Evolutionary conservation across 805 yeast species (phyloP).

Genomic region (Candida ovalis): DNA sequence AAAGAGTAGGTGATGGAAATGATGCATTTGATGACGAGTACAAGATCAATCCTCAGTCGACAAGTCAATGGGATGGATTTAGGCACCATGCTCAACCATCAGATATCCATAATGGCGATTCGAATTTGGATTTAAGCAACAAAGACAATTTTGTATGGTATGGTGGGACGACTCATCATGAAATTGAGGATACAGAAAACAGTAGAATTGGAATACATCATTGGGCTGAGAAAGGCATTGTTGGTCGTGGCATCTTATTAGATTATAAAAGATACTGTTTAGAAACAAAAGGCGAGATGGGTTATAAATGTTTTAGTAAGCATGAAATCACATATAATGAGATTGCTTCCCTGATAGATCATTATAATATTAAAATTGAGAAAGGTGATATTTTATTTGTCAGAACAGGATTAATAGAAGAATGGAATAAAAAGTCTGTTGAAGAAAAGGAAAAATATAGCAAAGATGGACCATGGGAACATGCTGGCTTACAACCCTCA

Average conservation of each 20-base stretch:
- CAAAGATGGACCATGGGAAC: conserved; percentile 13
- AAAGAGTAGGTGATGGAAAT: conserved; percentile 3
- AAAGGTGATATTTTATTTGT: conserved; percentile 31
- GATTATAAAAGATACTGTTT: conserved; percentile 31
- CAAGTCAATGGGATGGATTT: conserved; percentile 30
- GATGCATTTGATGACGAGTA: conserved; percentile 24
- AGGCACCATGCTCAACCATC: conserved; percentile 25
- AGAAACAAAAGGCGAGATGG: conserved; percentile 18
- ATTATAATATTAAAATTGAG: conserved; percentile 21
- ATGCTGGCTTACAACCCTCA: conserved; percentile 13
- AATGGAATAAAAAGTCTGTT: conserved; percentile 16
- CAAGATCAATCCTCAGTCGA: conserved; percentile 26
- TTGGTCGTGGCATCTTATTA: conserved; percentile 31
- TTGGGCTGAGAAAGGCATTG: conserved; percentile 29
- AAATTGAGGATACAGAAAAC: conserved; percentile 6
- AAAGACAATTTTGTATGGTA: conserved; percentile 13
- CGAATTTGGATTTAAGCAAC: conserved; percentile 17
- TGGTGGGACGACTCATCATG: conserved; percentile 8
- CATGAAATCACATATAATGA: conserved; percentile 24
- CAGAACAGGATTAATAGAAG: conserved; percentile 28
- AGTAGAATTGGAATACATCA: conserved; percentile 12
- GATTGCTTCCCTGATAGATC: conserved; percentile 19
- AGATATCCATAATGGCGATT: conserved; percentile 17
- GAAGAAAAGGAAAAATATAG: conserved; percentile 6
- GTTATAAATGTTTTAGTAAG: conserved; percentile 22